Conservation (phyloP, 208 protist species). For the Herpetomonas tarakana region DNA sequence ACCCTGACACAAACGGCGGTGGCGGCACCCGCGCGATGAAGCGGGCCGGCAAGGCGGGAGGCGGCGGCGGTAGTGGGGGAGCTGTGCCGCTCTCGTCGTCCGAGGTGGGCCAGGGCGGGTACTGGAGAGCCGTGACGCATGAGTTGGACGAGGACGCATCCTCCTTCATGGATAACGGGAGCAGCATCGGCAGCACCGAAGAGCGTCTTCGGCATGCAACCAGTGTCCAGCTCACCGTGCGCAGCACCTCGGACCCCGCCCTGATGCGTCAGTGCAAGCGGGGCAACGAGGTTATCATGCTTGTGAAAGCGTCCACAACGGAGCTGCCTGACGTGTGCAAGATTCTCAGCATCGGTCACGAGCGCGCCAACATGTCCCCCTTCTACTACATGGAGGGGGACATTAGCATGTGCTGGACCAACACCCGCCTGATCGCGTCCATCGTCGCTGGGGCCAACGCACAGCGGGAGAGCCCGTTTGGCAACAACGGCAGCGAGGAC, state of each 20-base stretch:
- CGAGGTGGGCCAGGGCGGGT: background rate
- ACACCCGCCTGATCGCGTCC: constrained; percentile 31
- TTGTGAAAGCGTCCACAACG: constrained; percentile 18
- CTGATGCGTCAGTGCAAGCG: background rate
- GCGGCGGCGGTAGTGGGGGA: background rate
- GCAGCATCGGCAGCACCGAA: background rate
- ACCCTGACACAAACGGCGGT: background rate
- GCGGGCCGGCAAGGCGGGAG: background rate
- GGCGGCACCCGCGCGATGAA: background rate
- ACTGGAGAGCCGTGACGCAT: background rate
- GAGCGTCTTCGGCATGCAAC: background rate
- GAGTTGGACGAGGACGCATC: background rate
- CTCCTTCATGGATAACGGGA: background rate
- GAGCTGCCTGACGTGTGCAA: constrained; percentile 15
- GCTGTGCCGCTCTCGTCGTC: background rate
- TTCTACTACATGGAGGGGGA: constrained; percentile 27
- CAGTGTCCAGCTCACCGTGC: background rate
- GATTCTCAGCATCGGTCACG: constrained; percentile 42
- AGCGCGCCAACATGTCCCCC: constrained; percentile 38
- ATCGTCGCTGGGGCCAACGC: constrained; percentile 3
- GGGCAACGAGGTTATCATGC: constrained; percentile 26
- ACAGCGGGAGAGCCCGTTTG: no score
- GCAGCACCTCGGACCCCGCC: background rate
- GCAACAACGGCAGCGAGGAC: background rate
- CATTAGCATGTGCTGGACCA: constrained; percentile 38